phyloP scores from a whole-genome alignment of 1,284 basidiomycete species.

The Rhodotorula sp. region DNA sequence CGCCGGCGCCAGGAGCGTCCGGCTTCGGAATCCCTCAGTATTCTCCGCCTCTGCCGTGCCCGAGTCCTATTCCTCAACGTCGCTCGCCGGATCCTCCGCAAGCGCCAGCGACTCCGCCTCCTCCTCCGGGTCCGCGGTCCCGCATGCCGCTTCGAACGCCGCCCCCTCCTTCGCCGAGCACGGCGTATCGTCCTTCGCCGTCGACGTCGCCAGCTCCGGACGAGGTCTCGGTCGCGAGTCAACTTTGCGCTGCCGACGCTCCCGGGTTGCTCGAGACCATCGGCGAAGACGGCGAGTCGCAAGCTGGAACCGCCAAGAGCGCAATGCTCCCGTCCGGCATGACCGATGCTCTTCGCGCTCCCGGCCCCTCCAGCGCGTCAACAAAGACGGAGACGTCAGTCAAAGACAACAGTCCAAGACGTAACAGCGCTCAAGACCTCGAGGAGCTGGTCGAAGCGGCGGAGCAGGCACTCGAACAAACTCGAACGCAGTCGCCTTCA shows the following conservation, averaged over 20 bases:
- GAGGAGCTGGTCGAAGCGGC: slow-evolving; percentile 31
- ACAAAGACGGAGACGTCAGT: not conserved
- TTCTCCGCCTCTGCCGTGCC: slow-evolving; percentile 2
- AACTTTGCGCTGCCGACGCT: too few relatives aligned
- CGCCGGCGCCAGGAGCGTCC: not conserved
- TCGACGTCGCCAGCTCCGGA: slow-evolving; percentile 1
- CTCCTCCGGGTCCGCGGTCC: not conserved
- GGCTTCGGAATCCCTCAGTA: not conserved
- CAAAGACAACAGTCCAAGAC: not conserved
- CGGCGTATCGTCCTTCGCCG: slow-evolving; percentile 5
- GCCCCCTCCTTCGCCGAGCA: slow-evolving; percentile 33
- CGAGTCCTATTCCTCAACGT: slow-evolving; percentile 2
- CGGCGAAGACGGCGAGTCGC: slow-evolving; percentile 46
- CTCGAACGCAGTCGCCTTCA: not conserved
- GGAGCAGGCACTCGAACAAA: slow-evolving; percentile 12
- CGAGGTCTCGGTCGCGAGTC: not conserved
- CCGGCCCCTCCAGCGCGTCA: not conserved
- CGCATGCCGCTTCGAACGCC: slow-evolving; percentile 10
- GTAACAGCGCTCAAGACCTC: slow-evolving; percentile 29
- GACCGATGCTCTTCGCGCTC: not conserved
- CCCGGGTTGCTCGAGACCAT: slow-evolving; percentile 43
- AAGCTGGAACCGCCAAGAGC: slow-evolving; percentile 42
- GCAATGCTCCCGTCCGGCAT: slow-evolving; percentile 2
- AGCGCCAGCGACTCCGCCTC: not conserved
- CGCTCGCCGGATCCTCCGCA: not conserved